A percentile compares a stretch with the other conserved stretches of the same genome.
These are phyloP conservation scores for Gillenia trifoliata DNA, from an alignment of 306 rosid genomes.

Conservation along the genomic window DNA sequence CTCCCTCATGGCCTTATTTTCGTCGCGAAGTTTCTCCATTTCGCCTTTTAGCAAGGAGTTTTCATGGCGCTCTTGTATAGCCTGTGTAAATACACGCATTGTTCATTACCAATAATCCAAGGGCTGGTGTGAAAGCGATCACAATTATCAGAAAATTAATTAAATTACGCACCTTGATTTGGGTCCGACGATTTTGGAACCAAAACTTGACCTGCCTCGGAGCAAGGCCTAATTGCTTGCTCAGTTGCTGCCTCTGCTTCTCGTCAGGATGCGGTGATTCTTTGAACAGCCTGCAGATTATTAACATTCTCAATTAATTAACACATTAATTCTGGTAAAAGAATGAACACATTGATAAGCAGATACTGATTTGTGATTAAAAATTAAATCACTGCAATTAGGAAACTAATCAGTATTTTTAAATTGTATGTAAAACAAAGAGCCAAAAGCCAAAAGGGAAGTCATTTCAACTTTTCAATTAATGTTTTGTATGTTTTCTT, in stretches of 20 bases:
- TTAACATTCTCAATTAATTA: not conserved
- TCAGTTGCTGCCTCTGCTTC: constrained; percentile 92
- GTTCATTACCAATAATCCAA: not conserved
- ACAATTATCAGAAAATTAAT: not conserved
- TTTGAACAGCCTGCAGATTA: constrained; percentile 66
- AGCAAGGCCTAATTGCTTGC: constrained; percentile 91
- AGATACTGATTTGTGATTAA: not conserved
- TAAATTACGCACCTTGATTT: constrained; percentile 62
- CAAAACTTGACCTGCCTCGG: constrained; percentile 97
- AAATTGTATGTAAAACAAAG: constrained; percentile 14
- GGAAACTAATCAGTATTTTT: not conserved
- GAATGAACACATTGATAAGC: not conserved
- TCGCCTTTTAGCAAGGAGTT: constrained; percentile 79
- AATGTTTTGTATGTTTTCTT: constrained; percentile 5
- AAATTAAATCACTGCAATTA: not conserved
- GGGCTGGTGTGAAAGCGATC: not conserved
- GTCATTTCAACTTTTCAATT: constrained; percentile 23
- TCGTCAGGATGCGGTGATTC: constrained; percentile 99
- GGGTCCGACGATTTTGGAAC: constrained; percentile 99
- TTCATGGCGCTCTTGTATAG: constrained; percentile 97
- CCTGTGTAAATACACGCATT: constrained; percentile 32
- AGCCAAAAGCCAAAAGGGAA: constrained; percentile 15
- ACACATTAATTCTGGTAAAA: not conserved
- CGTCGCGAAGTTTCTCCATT: constrained; percentile 79
- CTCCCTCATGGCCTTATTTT: constrained; percentile 66